Base-by-base conservation (phyloP, 106 monocot genomes). In the Dendrobium nobile region DNA sequence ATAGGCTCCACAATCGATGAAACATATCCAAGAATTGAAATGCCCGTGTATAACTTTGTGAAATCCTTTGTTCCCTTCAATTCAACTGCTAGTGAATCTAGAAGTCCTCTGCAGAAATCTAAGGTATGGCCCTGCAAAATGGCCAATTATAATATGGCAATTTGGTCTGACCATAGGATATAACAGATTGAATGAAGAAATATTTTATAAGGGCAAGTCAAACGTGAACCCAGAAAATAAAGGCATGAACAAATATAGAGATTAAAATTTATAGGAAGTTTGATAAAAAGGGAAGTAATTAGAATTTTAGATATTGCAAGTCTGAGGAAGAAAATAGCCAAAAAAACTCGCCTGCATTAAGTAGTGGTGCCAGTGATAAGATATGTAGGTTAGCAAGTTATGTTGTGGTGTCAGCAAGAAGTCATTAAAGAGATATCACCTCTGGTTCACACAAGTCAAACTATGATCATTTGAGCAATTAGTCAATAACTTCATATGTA, bases 1-100 rank as follows among this genome's bases (percentile, higher is more conserved):
- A 85, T 83, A 73, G 84, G 85, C 41, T 88, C 85, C 37, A 47
- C 20, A 65, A 83, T 27, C 31, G 95, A 93, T 82, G 98, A 84
- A 86, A 93, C 59, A 78, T 91, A 99, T 79, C 93, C 98, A 86
- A 99, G 92, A 84, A 99, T 84, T 54, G 98, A 93, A 73, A 99
- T 80, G 75, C 98, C 98, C 4, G 87, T 76, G 27, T 80, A 85
- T 76, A 99, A 85, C 83, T 99, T 99, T 2, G 93, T 78, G 75
- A 99, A 99, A 72, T 99, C 95, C 77, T 90, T 99, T n/a, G 98
- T 87, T 67, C 84, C 88, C 83, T 87, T 99, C 86, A 99, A 54
- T 83, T 99, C 98, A 83, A 90, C 75, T 16, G 19, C 75, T 27
- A 99, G 84, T 54, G 89, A 88, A 54, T 93, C 74, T 82, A 99